A percentile compares a stretch with the other conserved stretches of the same genome.
These are phyloP conservation scores for Xylaria intraflava DNA, from an alignment of 495 filamentous ascomycete species.

Conservation along the genomic window DNA sequence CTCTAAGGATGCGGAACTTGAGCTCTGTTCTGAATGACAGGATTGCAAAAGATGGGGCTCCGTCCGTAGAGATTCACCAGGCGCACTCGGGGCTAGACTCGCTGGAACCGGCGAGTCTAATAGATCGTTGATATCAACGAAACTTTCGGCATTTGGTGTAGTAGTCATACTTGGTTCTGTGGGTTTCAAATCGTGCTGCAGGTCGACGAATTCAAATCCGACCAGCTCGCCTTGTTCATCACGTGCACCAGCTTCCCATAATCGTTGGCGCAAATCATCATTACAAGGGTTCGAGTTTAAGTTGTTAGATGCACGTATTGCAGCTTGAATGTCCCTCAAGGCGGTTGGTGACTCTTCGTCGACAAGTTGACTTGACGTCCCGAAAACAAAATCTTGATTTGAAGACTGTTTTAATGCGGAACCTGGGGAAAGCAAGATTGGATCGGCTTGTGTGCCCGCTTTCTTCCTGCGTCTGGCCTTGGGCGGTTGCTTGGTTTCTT, in stretches of 20 bases:
- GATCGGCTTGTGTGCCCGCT: constrained; percentile 35
- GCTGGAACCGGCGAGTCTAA: constrained; percentile 15
- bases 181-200: constrained; percentile 32
- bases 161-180: not conserved
- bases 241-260: constrained; percentile 67
- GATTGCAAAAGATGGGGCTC: constrained; percentile 10
- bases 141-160: constrained; percentile 12
- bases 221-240: constrained; percentile 55
- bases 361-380: constrained; percentile 85
- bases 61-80: not conserved
- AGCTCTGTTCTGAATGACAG: constrained; percentile 14
- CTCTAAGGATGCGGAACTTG: not conserved
- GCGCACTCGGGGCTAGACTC: not conserved
- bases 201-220: constrained; percentile 50
- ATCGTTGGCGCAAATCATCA: constrained; percentile 23
- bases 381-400: constrained; percentile 79
- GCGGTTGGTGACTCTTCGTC: constrained; percentile 64
- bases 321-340: constrained; percentile 61
- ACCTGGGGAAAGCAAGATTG: constrained; percentile 62
- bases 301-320: constrained; percentile 56
- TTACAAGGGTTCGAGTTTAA: constrained; percentile 34
- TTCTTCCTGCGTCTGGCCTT: constrained; percentile 39
- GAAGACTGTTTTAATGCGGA: constrained; percentile 62
- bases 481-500: constrained; percentile 21
- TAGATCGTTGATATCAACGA: constrained; percentile 36